phyloP scores from a whole-genome alignment of 768 basidiomycete species.

The Lyophyllum atratum region DNA sequence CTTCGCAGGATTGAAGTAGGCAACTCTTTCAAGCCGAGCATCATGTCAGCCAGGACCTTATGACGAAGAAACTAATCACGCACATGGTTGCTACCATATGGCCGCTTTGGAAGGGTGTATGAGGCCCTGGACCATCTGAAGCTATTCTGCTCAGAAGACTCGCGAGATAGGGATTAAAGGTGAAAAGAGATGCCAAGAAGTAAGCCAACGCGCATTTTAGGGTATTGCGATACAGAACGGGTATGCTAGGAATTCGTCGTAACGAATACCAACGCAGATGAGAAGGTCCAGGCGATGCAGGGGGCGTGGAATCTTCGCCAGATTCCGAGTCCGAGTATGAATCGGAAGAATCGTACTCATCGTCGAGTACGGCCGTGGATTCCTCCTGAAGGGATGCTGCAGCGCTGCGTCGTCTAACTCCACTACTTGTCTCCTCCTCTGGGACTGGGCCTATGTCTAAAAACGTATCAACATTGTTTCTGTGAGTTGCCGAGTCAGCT shows the following conservation, averaged over 20 bases:
- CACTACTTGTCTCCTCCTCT: conserved; percentile 3
- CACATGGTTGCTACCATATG: conserved; percentile 95
- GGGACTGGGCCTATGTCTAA: conserved; percentile 6
- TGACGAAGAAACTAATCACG: conserved; percentile 26
- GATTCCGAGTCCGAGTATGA: conserved; percentile 14
- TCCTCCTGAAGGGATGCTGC: neutral
- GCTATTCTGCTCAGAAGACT: conserved; percentile 64
- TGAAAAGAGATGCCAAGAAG: conserved; percentile 88
- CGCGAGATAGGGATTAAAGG: conserved; percentile 79
- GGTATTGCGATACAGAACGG: conserved; percentile 66
- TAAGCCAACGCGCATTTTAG: conserved; percentile 93
- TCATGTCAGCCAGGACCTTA: neutral
- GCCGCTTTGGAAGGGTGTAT: conserved; percentile 71
- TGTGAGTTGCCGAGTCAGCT: neutral
- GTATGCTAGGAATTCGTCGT: conserved; percentile 36
- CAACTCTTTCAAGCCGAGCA: conserved; percentile 45
- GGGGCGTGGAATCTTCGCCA: conserved; percentile 5
- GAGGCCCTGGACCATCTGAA: conserved; percentile 48
- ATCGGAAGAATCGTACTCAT: conserved; percentile 24
- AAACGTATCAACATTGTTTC: conserved; percentile 14
- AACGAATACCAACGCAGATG: conserved; percentile 17
- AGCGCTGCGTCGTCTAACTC: neutral
- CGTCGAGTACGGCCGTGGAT: conserved; percentile 7
- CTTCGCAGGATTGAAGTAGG: conserved; percentile 94
- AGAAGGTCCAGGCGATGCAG: conserved; percentile 2